These are phyloP conservation scores for Aureobasidium sp. DNA, from an alignment of 2,329 filamentous ascomycete species.

Conservation along the genomic window DNA sequence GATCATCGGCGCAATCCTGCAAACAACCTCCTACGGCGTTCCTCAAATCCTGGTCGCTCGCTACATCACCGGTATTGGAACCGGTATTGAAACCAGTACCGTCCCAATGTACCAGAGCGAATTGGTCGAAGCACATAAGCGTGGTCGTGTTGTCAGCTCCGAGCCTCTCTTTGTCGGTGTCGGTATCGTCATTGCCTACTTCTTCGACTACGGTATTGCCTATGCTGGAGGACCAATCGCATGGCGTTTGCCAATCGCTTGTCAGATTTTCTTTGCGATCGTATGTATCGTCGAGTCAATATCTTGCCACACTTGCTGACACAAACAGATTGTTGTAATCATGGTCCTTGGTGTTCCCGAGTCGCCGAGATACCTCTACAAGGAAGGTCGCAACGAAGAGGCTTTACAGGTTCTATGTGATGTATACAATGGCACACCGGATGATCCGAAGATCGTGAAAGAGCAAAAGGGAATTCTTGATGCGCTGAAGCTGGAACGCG, in stretches of 20 bases:
- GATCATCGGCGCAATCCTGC: slow-evolving; percentile 39
- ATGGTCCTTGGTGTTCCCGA: slow-evolving; percentile 35
- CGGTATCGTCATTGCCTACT: slow-evolving; percentile 29
- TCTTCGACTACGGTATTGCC: slow-evolving; percentile 33
- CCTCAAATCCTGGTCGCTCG: slow-evolving; percentile 42
- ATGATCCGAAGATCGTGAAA: slow-evolving; percentile 24
- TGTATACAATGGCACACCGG: slow-evolving; percentile 26
- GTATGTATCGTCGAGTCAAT: slow-evolving; percentile 16
- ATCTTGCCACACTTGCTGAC: not conserved
- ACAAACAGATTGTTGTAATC: slow-evolving; percentile 31
- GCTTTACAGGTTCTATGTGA: slow-evolving; percentile 30
- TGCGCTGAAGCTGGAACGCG: slow-evolving; percentile 30
- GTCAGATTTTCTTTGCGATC: slow-evolving; percentile 38
- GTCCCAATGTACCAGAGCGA: slow-evolving; percentile 38
- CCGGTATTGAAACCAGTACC: slow-evolving; percentile 39
- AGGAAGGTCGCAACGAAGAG: slow-evolving; percentile 27
- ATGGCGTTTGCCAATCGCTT: slow-evolving; percentile 43
- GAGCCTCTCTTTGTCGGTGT: slow-evolving; percentile 31
- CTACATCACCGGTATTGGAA: slow-evolving; percentile 43
- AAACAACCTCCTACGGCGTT: slow-evolving; percentile 38
- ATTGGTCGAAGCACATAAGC: slow-evolving; percentile 28
- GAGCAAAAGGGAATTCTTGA: slow-evolving; percentile 32
- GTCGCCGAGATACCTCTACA: slow-evolving; percentile 35
- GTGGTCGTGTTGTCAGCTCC: slow-evolving; percentile 29
- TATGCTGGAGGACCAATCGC: slow-evolving; percentile 37